A percentile compares a stretch with the other conserved stretches of the same genome.
Conservation (phyloP, 148 eudicot genomes). For the Rhododendron ovatum region DNA sequence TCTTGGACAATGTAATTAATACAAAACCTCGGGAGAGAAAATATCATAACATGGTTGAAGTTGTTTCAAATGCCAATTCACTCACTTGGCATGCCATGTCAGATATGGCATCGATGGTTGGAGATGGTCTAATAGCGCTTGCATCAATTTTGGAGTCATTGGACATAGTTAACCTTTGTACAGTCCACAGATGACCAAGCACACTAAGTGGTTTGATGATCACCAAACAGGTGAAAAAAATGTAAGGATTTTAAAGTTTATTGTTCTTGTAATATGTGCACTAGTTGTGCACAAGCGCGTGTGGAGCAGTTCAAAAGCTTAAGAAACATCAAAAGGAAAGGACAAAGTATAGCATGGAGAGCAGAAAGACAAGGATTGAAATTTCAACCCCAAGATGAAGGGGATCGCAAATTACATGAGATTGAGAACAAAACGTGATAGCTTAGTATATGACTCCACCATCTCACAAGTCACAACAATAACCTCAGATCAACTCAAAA, state of each 20-base stretch:
- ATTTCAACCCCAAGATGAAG: no score
- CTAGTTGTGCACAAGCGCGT: not conserved
- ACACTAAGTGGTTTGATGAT: not conserved
- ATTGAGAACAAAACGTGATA: not conserved
- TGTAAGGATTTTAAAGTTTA: not conserved
- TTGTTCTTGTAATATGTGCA: not conserved
- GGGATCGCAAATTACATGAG: not conserved
- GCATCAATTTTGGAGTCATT: not conserved
- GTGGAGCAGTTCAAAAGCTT: not conserved
- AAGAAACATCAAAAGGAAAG: not conserved
- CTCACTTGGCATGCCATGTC: not conserved
- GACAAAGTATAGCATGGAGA: not conserved
- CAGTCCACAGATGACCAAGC: not conserved
- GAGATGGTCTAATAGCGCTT: not conserved
- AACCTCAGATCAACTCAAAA: not conserved
- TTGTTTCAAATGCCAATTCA: not conserved
- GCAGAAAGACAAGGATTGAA: not conserved
- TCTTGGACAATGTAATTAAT: not conserved
- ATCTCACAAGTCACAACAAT: not conserved
- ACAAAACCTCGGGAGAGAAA: not conserved
- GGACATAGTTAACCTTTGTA: not conserved
- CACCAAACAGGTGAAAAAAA: not conserved
- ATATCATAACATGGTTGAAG: not conserved
- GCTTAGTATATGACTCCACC: not conserved
- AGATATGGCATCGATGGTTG: not conserved